Conservation (phyloP, 192 early-diverging fungal genomes). For the Backusella liffmaniae region DNA sequence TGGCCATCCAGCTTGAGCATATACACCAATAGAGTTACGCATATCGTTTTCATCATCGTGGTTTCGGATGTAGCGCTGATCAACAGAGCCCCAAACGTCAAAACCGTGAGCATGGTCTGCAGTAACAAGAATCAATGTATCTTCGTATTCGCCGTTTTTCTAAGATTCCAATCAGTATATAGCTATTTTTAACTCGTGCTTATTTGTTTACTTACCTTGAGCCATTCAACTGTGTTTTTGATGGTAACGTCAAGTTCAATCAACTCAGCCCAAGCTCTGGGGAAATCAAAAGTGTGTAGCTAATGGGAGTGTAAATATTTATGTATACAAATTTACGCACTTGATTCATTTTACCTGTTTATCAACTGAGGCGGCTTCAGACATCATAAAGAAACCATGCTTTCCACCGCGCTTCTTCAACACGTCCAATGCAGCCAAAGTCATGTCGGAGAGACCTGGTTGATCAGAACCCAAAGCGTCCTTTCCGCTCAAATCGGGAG, state of each 20-base stretch:
- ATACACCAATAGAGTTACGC: constrained; percentile 48
- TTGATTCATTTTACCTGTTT: constrained; percentile 36
- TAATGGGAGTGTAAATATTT: background rate
- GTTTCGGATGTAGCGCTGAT: constrained; percentile 50
- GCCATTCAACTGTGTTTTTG: constrained; percentile 53
- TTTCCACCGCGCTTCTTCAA: constrained; percentile 56
- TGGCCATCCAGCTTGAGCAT: constrained; percentile 49
- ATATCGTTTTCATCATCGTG: constrained; percentile 41
- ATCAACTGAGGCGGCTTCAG: constrained; percentile 64
- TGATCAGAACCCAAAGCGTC: constrained; percentile 49
- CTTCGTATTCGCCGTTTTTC: constrained; percentile 45
- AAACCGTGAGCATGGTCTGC: constrained; percentile 65
- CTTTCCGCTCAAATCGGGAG: constrained; percentile 42
- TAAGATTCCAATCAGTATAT: background rate
- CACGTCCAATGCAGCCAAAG: constrained; percentile 56
- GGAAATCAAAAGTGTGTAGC: constrained; percentile 61
- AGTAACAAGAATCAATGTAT: constrained; percentile 62
- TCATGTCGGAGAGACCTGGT: constrained; percentile 59
- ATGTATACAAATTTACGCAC: too few species aligned
- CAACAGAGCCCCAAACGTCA: constrained; percentile 65
- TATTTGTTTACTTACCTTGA: constrained; percentile 20
- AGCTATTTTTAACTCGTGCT: background rate
- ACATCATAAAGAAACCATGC: constrained; percentile 66
- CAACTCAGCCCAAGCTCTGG: constrained; percentile 62
- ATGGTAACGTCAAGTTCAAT: constrained; percentile 63